Evolutionary conservation across 1,139 yeast species (phyloP), one percentile per base, ranked within the genome.

Genomic region (Blastobotrys persicus): DNA sequence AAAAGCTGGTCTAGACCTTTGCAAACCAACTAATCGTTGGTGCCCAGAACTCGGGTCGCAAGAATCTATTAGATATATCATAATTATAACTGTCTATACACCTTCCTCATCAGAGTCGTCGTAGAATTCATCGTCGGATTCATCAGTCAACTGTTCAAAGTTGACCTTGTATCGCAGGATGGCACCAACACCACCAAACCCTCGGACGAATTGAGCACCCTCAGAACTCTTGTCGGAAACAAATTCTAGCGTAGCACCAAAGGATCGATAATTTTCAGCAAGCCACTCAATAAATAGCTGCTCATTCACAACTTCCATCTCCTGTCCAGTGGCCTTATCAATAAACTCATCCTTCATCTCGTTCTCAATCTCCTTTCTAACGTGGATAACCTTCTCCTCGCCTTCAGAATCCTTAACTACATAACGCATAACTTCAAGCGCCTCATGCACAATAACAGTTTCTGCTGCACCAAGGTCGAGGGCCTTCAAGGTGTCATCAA

Each of bases 181-280:
- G 52, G 96, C 97, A 70, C 98, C 98, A 60, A 92, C 81, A 75
- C 98, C 98, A 85, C 98, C 98, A 65, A 92, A 92, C 54, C 98
- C 98, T 65, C 84, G 87, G 55, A 86, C 95, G 71, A 92, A 92
- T 75, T 92, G 98, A 42, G 98, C 95, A 75, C 98, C 98, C 73
- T 92, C 98, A 46, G 95, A 85, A 34, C 96, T 87, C 73, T 88
- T 84, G 74, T 92, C 98, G 46, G 98, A 87, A 60, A 92, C 96
- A 63, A 92, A 92, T 73, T 92, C 98, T 61, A 92, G 79, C 56
- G 85, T 83, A 49, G 98, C 96, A 79, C 98, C 98, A 63, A 79
- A 92, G 61, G 79, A 86, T 69, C 85, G 87, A 74, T 92, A 92
- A 72, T 88, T 88, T 73, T 91, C 98, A 44, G 98, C 98, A 58